Conservation (phyloP, 805 yeast species). For the Jamesozyma gamospora region DNA sequence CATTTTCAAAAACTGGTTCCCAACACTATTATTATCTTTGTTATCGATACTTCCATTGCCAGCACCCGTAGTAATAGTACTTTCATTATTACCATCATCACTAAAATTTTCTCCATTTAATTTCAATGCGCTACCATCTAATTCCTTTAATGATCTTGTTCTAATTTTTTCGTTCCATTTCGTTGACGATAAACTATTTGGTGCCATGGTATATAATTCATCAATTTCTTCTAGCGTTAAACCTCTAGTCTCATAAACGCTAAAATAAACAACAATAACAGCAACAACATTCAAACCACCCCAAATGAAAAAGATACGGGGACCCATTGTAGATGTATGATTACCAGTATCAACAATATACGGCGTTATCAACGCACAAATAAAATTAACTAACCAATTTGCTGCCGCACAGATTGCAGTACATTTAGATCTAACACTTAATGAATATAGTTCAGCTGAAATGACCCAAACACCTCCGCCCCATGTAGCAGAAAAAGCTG, state of each 20-base stretch:
- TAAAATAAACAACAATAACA: constrained; percentile 50
- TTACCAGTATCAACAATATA: constrained; percentile 59
- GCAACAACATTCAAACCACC: constrained; percentile 58
- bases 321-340: constrained; percentile 60
- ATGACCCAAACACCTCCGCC: constrained; percentile 75
- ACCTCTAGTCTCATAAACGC: constrained; percentile 74
- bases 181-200: constrained; percentile 42
- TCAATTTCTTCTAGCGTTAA: constrained; percentile 74
- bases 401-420: constrained; percentile 68
- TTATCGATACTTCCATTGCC: too few species aligned
- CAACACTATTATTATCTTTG: too few species aligned
- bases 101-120: too few species aligned
- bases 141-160: constrained; percentile 2
- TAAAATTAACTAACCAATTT: constrained; percentile 72
- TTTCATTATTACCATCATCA: too few species aligned
- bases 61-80: too few species aligned
- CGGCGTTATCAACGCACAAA: constrained; percentile 67
- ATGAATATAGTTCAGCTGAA: constrained; percentile 55
- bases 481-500: constrained; percentile 73
- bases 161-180: constrained; percentile 31
- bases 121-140: too few species aligned
- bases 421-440: constrained; percentile 68
- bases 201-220: constrained; percentile 55
- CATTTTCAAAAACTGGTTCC: too few species aligned
- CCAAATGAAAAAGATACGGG: constrained; percentile 71